Evolutionary conservation across 2,329 filamentous ascomycete species (phyloP), one percentile per base, ranked within the genome.

Genomic region (Lasiodiplodia gonubiensis): DNA sequence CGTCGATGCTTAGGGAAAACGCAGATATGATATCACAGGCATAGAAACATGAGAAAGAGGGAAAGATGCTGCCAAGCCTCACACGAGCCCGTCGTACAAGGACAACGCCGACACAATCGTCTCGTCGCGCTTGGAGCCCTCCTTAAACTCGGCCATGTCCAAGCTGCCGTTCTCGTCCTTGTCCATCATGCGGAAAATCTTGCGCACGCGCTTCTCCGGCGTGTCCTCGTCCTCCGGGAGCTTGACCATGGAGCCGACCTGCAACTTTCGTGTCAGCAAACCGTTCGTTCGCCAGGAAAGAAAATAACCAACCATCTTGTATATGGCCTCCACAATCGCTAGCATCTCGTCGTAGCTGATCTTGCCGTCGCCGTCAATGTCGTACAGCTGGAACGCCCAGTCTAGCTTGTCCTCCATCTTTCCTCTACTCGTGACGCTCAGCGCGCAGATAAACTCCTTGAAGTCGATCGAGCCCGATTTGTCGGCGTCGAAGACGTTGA

Each of bases 111-210:
- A 98, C 68, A 99, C 95, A 77, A 99, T 99, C 11, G 95, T 99
- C 84, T 98, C 94, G 81, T 99, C 95, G 69, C 94, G 92, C 85
- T 98, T 97, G 84, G 93, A 97, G 73, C 95, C 95, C 83, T 99
- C 95, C 83, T 98, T 98, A 86, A 99, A 99, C 80, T 99, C 95
- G 69, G 94, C 91, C 87, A 97, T 94, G 79, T 98, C 94, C 74
- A 99, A 83, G 77, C 92, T 96, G 74, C 94, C 95, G 78, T 98
- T 98, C 84, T 98, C 94, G 79, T 99, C 95, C 86, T 99, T 99
- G 85, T 99, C 95, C 95, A 99, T 99, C 95, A 98, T 98, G 76
- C 91, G 87, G 86, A 99, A 99, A 80, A 99, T 98, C 86, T 99
- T 99, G 81, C 86, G 89, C 70, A 99, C 95, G 71, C 95, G 91